Evolutionary conservation across 768 basidiomycete genomes (phyloP).

Genomic region (Zangia roseola): DNA sequence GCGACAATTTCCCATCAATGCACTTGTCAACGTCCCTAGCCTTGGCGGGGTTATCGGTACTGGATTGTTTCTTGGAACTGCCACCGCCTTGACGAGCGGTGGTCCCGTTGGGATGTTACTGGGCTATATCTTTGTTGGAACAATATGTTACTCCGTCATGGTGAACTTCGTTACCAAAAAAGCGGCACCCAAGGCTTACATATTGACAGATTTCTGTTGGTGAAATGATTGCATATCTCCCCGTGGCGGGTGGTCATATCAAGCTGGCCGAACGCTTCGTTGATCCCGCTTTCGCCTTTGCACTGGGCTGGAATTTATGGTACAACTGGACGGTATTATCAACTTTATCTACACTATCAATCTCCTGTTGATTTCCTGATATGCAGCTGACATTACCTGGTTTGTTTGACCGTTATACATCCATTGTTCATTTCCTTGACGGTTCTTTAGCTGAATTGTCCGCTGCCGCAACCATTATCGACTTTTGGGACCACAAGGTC

Average conservation of each 20-base stretch:
- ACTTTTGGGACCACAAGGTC: constrained; percentile 39
- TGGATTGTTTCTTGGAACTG: constrained; percentile 29
- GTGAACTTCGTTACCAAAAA: constrained; percentile 13
- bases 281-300: constrained; percentile 40
- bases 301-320: constrained; percentile 40
- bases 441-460: constrained; percentile 37
- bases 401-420: not conserved
- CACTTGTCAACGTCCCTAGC: not conserved
- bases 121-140: constrained; percentile 35
- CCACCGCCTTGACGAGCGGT: constrained; percentile 30
- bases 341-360: constrained; percentile 10
- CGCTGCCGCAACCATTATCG: constrained; percentile 47
- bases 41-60: constrained; percentile 41
- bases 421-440: not conserved
- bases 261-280: constrained; percentile 46
- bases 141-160: constrained; percentile 34
- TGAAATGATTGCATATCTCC: constrained; percentile 45
- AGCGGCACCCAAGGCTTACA: not conserved
- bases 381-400: constrained; percentile 16
- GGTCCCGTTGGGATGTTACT: constrained; percentile 44
- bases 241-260: constrained; percentile 43
- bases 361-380: not conserved
- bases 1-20: not conserved
- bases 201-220: constrained; percentile 27
- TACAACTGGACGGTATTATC: constrained; percentile 33